phyloP scores from a whole-genome alignment of 768 basidiomycete genomes.

The Amanita inopinata region DNA sequence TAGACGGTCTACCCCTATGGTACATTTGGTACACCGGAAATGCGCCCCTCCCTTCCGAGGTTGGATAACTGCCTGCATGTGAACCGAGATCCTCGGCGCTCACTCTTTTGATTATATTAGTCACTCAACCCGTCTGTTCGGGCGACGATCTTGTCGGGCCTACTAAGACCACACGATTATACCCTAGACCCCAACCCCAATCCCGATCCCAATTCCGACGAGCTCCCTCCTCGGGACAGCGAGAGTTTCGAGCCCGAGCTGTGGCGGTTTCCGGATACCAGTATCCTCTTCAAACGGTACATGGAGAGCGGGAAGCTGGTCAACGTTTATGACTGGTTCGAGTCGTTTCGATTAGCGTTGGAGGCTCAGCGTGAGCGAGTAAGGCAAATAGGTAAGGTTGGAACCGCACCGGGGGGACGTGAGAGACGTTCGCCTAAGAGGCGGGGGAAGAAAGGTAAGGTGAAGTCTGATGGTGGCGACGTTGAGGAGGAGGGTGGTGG shows the following conservation, averaged over 20 bases:
- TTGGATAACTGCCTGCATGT: slow-evolving; percentile 18
- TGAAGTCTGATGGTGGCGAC: slow-evolving; percentile 20
- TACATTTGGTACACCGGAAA: slow-evolving; percentile 67
- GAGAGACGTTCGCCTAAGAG: slow-evolving; percentile 12
- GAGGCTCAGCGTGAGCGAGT: slow-evolving; percentile 42
- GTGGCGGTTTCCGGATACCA: slow-evolving; percentile 60
- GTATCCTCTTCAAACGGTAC: slow-evolving; percentile 69
- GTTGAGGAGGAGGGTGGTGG: slow-evolving; percentile 18
- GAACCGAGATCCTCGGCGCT: no score
- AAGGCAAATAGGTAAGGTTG: slow-evolving; percentile 4
- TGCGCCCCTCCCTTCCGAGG: slow-evolving; percentile 59
- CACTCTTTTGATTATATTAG: slow-evolving; percentile 22
- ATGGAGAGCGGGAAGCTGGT: slow-evolving; percentile 73
- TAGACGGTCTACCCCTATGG: slow-evolving; percentile 49
- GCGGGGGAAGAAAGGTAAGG: slow-evolving; percentile 16
- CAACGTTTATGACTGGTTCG: slow-evolving; percentile 86
- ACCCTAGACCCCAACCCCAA: slow-evolving; percentile 12
- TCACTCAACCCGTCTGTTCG: slow-evolving; percentile 63
- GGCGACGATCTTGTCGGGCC: slow-evolving; percentile 48
- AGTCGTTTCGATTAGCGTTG: slow-evolving; percentile 59
- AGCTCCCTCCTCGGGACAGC: neutral
- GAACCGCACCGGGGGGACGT: slow-evolving; percentile 5
- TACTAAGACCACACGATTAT: slow-evolving; percentile 51
- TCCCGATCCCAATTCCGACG: neutral
- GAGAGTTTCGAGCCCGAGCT: slow-evolving; percentile 14